These are phyloP conservation scores for Thalassiosira livingstoniorum DNA, from an alignment of 352 stramenopile species.

Conservation along the genomic window DNA sequence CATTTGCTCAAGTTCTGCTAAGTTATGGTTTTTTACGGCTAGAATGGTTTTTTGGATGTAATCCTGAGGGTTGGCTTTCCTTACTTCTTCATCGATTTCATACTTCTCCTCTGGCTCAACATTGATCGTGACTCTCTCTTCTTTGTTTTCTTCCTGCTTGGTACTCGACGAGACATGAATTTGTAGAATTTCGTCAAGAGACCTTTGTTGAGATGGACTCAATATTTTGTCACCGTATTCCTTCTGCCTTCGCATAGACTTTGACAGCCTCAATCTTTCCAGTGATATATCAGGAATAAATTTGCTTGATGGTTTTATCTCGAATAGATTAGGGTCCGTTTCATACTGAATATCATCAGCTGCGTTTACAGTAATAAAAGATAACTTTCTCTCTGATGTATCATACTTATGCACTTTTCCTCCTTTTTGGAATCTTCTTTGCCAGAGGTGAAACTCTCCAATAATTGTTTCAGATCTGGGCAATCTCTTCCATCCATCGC, in stretches of 20 bases:
- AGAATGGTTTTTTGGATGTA: slow-evolving; percentile 59
- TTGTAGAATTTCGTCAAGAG: slow-evolving; percentile 70
- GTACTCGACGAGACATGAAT: slow-evolving; percentile 44
- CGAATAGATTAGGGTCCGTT: slow-evolving; percentile 52
- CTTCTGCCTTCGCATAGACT: slow-evolving; percentile 50
- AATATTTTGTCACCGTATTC: slow-evolving; percentile 63
- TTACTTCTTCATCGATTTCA: slow-evolving; percentile 25
- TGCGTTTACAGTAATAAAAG: slow-evolving; percentile 60
- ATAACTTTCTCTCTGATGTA: slow-evolving; percentile 50
- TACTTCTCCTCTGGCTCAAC: slow-evolving; percentile 19
- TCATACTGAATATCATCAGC: slow-evolving; percentile 47
- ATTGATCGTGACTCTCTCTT: slow-evolving; percentile 32
- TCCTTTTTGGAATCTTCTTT: slow-evolving; percentile 55
- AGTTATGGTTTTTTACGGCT: slow-evolving; percentile 76
- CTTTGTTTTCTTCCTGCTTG: slow-evolving; percentile 7
- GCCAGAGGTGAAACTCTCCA: slow-evolving; percentile 60
- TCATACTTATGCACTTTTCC: slow-evolving; percentile 45
- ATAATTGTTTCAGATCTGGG: slow-evolving; percentile 50
- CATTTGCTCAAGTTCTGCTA: slow-evolving; percentile 87
- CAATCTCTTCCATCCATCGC: slow-evolving; percentile 62
- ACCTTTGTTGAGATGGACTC: slow-evolving; percentile 53
- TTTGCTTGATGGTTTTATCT: slow-evolving; percentile 52
- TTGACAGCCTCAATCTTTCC: slow-evolving; percentile 60
- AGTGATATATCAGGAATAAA: slow-evolving; percentile 67
- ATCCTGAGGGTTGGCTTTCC: slow-evolving; percentile 34